Evolutionary conservation across 192 early-diverging fungal genomes (phyloP), one percentile per base, ranked within the genome.

Genomic region (Spinellus fusiger): DNA sequence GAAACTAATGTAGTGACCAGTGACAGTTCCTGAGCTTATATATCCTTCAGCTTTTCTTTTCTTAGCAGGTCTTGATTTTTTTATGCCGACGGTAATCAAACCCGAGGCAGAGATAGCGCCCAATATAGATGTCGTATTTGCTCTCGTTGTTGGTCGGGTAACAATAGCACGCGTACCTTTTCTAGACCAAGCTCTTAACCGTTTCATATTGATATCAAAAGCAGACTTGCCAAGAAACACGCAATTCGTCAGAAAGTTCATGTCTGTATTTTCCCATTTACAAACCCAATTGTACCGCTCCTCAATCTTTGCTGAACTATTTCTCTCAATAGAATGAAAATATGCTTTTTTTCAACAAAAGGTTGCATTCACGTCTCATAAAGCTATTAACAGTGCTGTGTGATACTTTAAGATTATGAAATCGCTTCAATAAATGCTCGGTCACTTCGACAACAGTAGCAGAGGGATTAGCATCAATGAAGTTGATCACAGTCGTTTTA

Each of bases 401-500:
- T 31, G 53, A 54, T 15, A 54, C 31, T 54, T 54, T 32, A 35
- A 54, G 53, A 54, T 54, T 15, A 54, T 32, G 22, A 31, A 54
- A 54, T 33, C 22, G 27, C 29, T 54, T 33, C 53, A 54, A 12
- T 20, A 54, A 54, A 54, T 54, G 53, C 53, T 54, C 53, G 7
- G 53, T 54, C 53, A 32, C 53, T 54, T 54, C 53, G 33, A 54
- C 26, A 22, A 54, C 53, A 54, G 53, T n/a, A 54, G 53, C 28
- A 54, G 53, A 54, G 23, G 29, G 53, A 34, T n/a, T n/a, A n/a
- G n/a, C n/a, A n/a, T n/a, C n/a, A n/a, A n/a, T n/a, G n/a, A n/a
- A n/a, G n/a, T n/a, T 23, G 6, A 54, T 35, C 28, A 54, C 22
- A 29, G 53, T 29, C 22, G 18, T 54, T 31, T 23, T 18, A 29